A percentile compares a stretch with the other conserved stretches of the same genome.
Conservation (phyloP, 2,329 filamentous ascomycete species). For the Drechslerella dactyloides region DNA sequence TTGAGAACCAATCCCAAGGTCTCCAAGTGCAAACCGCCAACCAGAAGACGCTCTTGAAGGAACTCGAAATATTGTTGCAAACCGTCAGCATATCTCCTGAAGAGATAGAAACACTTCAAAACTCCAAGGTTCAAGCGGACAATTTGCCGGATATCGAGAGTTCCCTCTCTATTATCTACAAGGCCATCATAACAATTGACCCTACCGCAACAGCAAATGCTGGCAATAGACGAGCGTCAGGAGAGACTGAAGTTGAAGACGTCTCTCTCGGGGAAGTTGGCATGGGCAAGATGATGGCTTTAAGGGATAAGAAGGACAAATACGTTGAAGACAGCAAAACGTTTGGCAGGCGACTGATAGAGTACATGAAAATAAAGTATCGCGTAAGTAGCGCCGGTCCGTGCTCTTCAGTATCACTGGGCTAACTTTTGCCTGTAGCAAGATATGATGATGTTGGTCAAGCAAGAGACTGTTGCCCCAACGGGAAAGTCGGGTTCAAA, state of each 20-base stretch:
- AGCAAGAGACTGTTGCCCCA: constrained; percentile 64
- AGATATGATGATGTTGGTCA: constrained; percentile 49
- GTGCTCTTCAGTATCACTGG: neutral
- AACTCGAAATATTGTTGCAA: constrained; percentile 85
- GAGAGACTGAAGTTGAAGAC: constrained; percentile 24
- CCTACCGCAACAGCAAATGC: constrained; percentile 73
- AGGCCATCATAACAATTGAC: constrained; percentile 91
- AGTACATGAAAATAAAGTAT: constrained; percentile 83
- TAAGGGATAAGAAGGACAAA: constrained; percentile 91
- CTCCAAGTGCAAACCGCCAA: constrained; percentile 96
- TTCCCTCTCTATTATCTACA: constrained; percentile 81
- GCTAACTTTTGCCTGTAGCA: constrained; percentile 24
- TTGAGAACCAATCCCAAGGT: constrained; percentile 95
- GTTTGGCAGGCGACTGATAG: constrained; percentile 79
- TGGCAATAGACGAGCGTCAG: constrained; percentile 61
- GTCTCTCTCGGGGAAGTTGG: constrained; percentile 66
- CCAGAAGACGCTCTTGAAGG: constrained; percentile 88
- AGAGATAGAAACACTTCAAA: constrained; percentile 72
- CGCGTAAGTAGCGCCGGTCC: constrained; percentile 65
- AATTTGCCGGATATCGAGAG: constrained; percentile 79
- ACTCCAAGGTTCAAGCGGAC: constrained; percentile 57
- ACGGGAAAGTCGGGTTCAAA: constrained; percentile 68
- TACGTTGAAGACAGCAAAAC: constrained; percentile 76
- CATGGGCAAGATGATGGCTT: constrained; percentile 82
- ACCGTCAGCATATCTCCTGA: constrained; percentile 84